These are phyloP conservation scores for Plasmodium sp. DNA, from an alignment of 169 alveolate species.

Conservation along the genomic window DNA sequence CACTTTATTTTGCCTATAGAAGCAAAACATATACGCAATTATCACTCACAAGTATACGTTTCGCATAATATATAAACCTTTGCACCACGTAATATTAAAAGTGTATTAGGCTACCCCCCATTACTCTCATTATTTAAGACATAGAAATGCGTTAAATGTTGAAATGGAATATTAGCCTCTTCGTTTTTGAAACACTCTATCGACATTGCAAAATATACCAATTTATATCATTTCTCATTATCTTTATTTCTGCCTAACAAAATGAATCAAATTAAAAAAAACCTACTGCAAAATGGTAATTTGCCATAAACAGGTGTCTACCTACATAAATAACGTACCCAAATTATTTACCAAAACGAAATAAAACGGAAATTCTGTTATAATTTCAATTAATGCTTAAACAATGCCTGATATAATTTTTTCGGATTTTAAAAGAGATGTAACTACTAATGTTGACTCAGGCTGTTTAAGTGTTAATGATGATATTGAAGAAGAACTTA, in stretches of 20 bases:
- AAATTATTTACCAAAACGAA: background rate
- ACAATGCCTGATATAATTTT: background rate
- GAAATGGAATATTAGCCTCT: background rate
- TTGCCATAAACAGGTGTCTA: background rate
- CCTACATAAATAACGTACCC: background rate
- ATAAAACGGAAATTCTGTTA: background rate
- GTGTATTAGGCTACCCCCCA: background rate
- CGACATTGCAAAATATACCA: too few species aligned
- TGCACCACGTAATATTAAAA: background rate
- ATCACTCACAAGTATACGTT: background rate
- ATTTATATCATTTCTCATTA: background rate
- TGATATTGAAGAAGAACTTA: too few species aligned
- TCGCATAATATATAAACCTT: background rate
- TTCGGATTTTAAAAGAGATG: too few species aligned
- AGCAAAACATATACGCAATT: background rate
- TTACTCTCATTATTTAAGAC: background rate
- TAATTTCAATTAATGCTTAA: background rate
- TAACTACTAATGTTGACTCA: too few species aligned
- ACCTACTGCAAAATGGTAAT: background rate
- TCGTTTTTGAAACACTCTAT: background rate
- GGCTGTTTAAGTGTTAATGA: too few species aligned
- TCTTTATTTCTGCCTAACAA: background rate
- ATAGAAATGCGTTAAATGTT: background rate
- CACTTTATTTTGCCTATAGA: background rate
- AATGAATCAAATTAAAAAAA: background rate